Evolutionary conservation across 768 basidiomycete genomes (phyloP).

Genomic region (Boletus rufocinnamomeus): DNA sequence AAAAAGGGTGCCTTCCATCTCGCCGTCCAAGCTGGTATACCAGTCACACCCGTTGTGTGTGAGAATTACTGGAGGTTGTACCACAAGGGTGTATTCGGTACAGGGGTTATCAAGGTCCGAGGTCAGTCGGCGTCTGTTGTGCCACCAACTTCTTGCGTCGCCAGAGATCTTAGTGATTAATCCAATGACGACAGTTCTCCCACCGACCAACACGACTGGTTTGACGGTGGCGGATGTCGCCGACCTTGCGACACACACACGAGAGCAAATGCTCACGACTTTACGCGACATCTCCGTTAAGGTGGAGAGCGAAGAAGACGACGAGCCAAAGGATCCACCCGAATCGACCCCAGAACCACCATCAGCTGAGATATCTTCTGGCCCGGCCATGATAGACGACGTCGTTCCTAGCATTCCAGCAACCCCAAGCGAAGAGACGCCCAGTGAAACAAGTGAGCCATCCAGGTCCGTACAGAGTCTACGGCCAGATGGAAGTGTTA

Average conservation of each 20-base stretch:
- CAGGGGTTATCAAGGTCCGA: constrained; percentile 77
- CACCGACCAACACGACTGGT: constrained; percentile 77
- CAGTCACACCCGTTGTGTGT: constrained; percentile 87
- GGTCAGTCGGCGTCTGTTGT: constrained; percentile 41
- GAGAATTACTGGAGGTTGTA: constrained; percentile 95
- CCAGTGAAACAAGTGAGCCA: constrained; percentile 30
- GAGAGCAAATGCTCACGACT: constrained; percentile 75
- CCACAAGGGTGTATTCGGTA: constrained; percentile 70
- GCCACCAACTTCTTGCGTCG: not conserved
- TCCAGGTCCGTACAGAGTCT: constrained; percentile 37
- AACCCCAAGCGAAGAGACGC: constrained; percentile 28
- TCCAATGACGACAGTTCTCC: constrained; percentile 64
- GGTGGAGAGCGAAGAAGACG: constrained; percentile 34
- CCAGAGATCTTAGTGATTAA: constrained; percentile 2
- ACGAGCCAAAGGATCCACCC: constrained; percentile 14
- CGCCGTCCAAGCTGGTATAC: constrained; percentile 86
- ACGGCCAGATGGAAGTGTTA: constrained; percentile 55
- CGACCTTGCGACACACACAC: constrained; percentile 64
- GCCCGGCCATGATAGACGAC: constrained; percentile 24
- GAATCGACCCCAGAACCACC: constrained; percentile 28
- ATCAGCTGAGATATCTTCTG: constrained; percentile 6
- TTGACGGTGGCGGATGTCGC: constrained; percentile 70
- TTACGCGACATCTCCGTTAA: constrained; percentile 76
- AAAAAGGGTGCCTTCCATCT: constrained; percentile 99
- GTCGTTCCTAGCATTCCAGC: constrained; percentile 33